phyloP scores from a whole-genome alignment of 306 rosid genomes.

The Crotalaria pallida region DNA sequence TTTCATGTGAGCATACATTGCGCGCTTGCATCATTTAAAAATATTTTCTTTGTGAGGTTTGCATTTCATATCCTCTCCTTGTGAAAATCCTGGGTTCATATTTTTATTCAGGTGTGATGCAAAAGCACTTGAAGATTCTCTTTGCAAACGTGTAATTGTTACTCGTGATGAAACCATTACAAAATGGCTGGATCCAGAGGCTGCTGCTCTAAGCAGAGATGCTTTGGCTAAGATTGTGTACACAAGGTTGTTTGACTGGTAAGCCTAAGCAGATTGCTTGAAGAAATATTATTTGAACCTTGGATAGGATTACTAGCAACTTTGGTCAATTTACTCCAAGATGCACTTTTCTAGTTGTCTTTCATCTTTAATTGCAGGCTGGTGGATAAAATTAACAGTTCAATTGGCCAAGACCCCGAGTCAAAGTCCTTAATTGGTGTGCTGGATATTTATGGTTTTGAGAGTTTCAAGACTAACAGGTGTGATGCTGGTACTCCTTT shows the following conservation, averaged over 20 bases:
- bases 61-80: constrained; percentile 18
- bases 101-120: constrained; percentile 80
- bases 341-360: constrained; percentile 9
- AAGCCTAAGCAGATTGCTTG: constrained; percentile 28
- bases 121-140: constrained; percentile 94
- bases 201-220: constrained; percentile 93
- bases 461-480: constrained; percentile 99
- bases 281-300: constrained; percentile 12
- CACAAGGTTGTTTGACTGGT: constrained; percentile 97
- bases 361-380: constrained; percentile 61
- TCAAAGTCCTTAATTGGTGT: constrained; percentile 88
- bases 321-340: constrained; percentile 17
- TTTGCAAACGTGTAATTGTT: constrained; percentile 95
- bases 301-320: not conserved
- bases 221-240: constrained; percentile 94
- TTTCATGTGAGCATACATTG: constrained; percentile 56
- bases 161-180: constrained; percentile 96
- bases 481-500: constrained; percentile 49
- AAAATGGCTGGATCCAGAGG: constrained; percentile 86
- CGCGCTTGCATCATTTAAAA: constrained; percentile 15
- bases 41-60: constrained; percentile 13
- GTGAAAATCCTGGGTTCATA: constrained; percentile 21
- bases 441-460: constrained; percentile 98
- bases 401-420: constrained; percentile 95
- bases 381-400: constrained; percentile 79